Percentiles rank a stretch among this genome's conserved stretches.
phyloP scores from a whole-genome alignment of 139 green algal species.

The Chlamydomonas schloesseri region DNA sequence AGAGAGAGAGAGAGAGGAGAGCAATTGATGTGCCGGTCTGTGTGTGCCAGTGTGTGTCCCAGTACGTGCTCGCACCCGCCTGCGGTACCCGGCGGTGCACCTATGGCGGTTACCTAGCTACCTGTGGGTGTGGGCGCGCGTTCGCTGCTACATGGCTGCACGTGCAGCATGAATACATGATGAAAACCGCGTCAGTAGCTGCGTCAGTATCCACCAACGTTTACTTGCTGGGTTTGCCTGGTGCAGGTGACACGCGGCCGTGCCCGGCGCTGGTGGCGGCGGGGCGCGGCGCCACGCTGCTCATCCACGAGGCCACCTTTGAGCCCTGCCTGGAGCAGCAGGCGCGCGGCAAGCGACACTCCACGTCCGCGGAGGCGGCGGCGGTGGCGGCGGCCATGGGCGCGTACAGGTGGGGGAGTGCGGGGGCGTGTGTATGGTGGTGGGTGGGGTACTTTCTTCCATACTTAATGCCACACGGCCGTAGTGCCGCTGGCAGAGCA shows the following conservation, averaged over 20 bases:
- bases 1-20: no score
- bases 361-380: conserved; percentile 81
- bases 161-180: no score
- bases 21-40: no score
- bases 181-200: no score
- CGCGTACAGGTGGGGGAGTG: conserved; percentile 54
- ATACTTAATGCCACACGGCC: neutral
- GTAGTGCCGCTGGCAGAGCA: no score
- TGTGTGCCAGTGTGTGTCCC: no score
- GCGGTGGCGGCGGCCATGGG: conserved; percentile 66
- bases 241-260: conserved; percentile 68
- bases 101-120: no score
- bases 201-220: no score
- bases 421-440: neutral
- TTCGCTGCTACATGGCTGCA: no score
- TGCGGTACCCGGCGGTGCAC: no score
- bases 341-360: conserved; percentile 84
- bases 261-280: conserved; percentile 70
- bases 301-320: conserved; percentile 99
- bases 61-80: no score
- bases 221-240: neutral
- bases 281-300: conserved; percentile 84
- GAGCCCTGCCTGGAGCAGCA: conserved; percentile 86
- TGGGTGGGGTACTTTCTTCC: neutral
- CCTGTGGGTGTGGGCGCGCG: no score